Conservation (phyloP, 768 basidiomycete genomes). For the Amanita subjunquillea region DNA sequence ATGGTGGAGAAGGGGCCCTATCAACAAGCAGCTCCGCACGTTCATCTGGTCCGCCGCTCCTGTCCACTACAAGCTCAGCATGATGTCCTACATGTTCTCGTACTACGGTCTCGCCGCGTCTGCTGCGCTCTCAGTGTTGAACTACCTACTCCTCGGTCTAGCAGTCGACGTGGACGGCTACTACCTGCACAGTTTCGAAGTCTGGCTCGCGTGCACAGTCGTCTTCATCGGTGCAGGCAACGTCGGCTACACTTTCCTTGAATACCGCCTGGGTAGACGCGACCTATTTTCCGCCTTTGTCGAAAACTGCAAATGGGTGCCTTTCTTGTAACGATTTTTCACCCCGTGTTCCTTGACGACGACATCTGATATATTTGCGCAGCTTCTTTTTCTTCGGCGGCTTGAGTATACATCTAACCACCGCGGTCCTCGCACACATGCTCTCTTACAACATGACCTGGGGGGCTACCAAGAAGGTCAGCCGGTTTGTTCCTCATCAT, state of each 20-base stretch:
- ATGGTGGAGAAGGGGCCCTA: constrained; percentile 75
- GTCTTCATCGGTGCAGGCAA: constrained; percentile 66
- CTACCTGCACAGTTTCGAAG: constrained; percentile 64
- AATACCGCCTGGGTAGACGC: constrained; percentile 55
- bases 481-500: not conserved
- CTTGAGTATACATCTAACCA: constrained; percentile 57
- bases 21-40: constrained; percentile 68
- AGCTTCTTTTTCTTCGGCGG: constrained; percentile 79
- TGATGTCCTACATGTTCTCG: constrained; percentile 64
- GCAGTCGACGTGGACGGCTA: constrained; percentile 55
- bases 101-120: constrained; percentile 59
- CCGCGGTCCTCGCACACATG: constrained; percentile 56
- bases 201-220: constrained; percentile 64
- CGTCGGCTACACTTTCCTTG: constrained; percentile 53
- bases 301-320: constrained; percentile 57
- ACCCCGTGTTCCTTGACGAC: not conserved
- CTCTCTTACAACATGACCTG: constrained; percentile 74
- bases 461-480: constrained; percentile 64
- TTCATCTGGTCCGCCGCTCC: constrained; percentile 74
- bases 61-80: constrained; percentile 74
- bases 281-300: constrained; percentile 36
- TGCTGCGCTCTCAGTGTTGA: constrained; percentile 50
- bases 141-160: constrained; percentile 62
- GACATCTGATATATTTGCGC: not conserved
- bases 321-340: constrained; percentile 57